A percentile compares a stretch with the other conserved stretches of the same genome.
Conservation (phyloP, 306 rosid species). For the Hippophae rhamnoides region DNA sequence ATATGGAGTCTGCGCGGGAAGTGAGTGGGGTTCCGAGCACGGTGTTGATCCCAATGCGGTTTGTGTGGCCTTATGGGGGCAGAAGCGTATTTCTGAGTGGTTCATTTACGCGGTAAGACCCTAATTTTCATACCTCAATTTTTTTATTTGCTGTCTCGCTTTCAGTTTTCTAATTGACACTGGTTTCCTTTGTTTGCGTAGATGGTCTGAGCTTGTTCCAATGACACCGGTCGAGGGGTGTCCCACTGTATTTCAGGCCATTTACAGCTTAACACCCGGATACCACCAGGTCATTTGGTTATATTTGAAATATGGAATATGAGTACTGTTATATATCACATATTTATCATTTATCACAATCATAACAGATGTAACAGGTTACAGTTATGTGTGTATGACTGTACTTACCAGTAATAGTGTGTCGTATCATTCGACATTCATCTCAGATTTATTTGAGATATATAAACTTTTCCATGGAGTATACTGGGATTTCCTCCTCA, state of each 20-base stretch:
- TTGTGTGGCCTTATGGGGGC: conserved; percentile 96
- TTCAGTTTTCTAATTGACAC: neutral
- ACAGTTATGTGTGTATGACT: no score
- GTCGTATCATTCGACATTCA: no score
- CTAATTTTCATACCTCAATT: neutral
- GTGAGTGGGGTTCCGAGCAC: conserved; percentile 46
- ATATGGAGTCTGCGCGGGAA: conserved; percentile 60
- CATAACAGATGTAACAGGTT: no score
- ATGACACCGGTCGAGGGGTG: conserved; percentile 92
- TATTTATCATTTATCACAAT: no score
- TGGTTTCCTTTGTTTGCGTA: conserved; percentile 17
- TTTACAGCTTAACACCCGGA: conserved; percentile 77
- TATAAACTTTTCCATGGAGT: no score
- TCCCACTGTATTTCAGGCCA: conserved; percentile 85
- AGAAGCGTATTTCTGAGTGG: conserved; percentile 73
- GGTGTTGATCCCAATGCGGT: conserved; percentile 69
- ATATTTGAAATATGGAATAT: neutral
- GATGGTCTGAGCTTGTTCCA: conserved; percentile 93
- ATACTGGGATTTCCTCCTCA: no score
- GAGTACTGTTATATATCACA: no score
- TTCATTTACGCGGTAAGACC: conserved; percentile 67
- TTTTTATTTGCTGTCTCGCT: no score
- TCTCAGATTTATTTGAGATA: no score
- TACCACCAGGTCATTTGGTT: conserved; percentile 68
- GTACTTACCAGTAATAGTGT: no score